A percentile compares a stretch with the other conserved stretches of the same genome.
Conservation (phyloP, 2,329 filamentous ascomycete genomes). For the Talaromyces sp. region DNA sequence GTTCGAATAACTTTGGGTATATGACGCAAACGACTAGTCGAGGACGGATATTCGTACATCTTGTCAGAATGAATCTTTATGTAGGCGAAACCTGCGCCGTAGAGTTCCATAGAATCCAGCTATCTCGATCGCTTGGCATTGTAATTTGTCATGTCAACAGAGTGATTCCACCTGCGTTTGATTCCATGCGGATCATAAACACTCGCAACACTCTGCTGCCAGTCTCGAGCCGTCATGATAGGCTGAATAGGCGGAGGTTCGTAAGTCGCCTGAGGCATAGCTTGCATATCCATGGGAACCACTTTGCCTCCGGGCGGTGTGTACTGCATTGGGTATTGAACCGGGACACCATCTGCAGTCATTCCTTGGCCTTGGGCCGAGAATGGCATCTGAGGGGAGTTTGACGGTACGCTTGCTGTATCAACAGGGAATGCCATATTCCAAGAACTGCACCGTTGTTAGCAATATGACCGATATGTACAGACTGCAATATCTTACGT, state of each 20-base stretch:
- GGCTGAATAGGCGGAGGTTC: conserved; percentile 32
- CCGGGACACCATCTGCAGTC: conserved; percentile 24
- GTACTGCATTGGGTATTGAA: conserved; percentile 38
- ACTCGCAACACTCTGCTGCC: conserved; percentile 49
- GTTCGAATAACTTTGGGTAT: conserved; percentile 3
- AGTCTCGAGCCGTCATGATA: conserved; percentile 46
- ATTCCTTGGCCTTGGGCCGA: conserved; percentile 28
- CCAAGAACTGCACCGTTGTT: conserved; percentile 67
- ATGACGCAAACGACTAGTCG: not conserved
- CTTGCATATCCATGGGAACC: conserved; percentile 29
- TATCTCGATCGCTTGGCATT: conserved; percentile 34
- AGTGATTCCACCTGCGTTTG: conserved; percentile 45
- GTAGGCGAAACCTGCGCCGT: conserved; percentile 10
- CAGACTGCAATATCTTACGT: conserved; percentile 61
- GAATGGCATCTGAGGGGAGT: conserved; percentile 42
- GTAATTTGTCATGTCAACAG: conserved; percentile 31
- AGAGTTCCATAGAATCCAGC: not conserved
- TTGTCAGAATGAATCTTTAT: not conserved
- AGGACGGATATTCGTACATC: not conserved
- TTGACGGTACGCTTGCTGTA: conserved; percentile 40
- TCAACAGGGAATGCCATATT: conserved; percentile 86
- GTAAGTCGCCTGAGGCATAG: conserved; percentile 34
- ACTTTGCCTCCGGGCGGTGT: conserved; percentile 27
- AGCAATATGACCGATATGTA: not conserved
- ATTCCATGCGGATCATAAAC: conserved; percentile 46